Percentiles rank a stretch among this genome's conserved stretches.
phyloP scores from a whole-genome alignment of 2,329 filamentous ascomycete species.

The Chaetothyriales sp. region DNA sequence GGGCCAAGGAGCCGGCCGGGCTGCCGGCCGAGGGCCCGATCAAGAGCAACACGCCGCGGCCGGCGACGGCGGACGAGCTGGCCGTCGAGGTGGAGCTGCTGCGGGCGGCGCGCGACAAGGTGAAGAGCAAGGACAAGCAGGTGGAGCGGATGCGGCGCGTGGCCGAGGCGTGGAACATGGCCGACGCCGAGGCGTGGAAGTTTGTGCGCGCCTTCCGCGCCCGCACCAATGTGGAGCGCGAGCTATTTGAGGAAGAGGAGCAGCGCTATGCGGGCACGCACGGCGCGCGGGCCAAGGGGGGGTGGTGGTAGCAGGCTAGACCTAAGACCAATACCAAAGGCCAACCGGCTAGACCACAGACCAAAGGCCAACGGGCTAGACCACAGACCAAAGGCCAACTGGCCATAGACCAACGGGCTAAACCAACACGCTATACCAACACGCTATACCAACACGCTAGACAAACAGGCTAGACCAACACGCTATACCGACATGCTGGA shows the following conservation, averaged over 20 bases:
- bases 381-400: too few relatives aligned
- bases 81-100: constrained; percentile 34
- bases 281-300: neutral
- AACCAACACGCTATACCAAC: too few relatives aligned
- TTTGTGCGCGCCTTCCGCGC: constrained; percentile 49
- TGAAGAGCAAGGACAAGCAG: constrained; percentile 27
- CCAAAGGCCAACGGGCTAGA: too few relatives aligned
- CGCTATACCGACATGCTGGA: too few relatives aligned
- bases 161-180: constrained; percentile 43
- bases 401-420: too few relatives aligned
- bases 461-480: too few relatives aligned
- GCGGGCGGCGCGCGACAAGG: constrained; percentile 36
- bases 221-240: constrained; percentile 41
- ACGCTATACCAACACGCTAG: too few relatives aligned
- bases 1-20: constrained; percentile 32
- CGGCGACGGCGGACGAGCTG: constrained; percentile 26
- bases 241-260: constrained; percentile 49
- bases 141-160: constrained; percentile 30
- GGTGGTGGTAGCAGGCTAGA: neutral
- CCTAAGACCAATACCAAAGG: neutral
- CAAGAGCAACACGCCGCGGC: constrained; percentile 25
- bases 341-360: too few relatives aligned
- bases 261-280: neutral
- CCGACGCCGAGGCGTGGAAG: constrained; percentile 51
- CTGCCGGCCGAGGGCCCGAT: constrained; percentile 25